Conservation (phyloP, 2,329 filamentous ascomycete genomes). For the Tolypocladium nubicola region DNA sequence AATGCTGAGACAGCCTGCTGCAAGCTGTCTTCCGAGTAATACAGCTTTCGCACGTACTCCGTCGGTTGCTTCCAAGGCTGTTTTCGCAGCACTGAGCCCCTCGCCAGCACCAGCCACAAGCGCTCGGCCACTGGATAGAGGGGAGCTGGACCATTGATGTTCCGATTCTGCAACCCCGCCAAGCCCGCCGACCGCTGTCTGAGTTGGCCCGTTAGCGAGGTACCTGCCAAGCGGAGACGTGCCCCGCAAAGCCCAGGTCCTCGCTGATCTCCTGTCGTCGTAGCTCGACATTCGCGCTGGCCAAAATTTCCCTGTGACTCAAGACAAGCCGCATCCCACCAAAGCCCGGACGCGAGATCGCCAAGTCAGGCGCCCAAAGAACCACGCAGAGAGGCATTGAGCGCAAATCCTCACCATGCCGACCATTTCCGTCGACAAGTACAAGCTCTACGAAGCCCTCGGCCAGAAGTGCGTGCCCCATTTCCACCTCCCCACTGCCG, state of each 20-base stretch:
- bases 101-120: neutral
- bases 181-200: constrained; percentile 1
- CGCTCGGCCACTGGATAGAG: neutral
- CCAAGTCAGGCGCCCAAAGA: neutral
- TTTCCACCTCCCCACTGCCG: constrained; percentile 8
- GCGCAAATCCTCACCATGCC: constrained; percentile 53
- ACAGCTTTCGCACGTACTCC: neutral
- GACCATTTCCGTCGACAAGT: constrained; percentile 94
- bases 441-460: constrained; percentile 85
- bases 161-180: constrained; percentile 10
- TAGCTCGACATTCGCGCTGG: neutral
- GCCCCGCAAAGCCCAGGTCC: constrained; percentile 12
- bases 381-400: constrained; percentile 10
- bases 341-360: constrained; percentile 3
- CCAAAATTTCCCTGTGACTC: constrained; percentile 33
- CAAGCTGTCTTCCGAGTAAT: neutral
- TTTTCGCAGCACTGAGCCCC: neutral
- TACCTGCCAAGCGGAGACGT: neutral
- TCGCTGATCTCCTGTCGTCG: neutral
- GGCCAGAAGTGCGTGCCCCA: constrained; percentile 58
- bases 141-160: constrained; percentile 18
- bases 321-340: constrained; percentile 7
- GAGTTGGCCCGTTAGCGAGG: neutral
- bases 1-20: neutral
- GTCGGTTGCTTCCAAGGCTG: neutral